A percentile compares a stretch with the other conserved stretches of the same genome.
These are phyloP conservation scores for Rhodotorula babjevae DNA, from an alignment of 768 basidiomycete species.

Conservation along the genomic window DNA sequence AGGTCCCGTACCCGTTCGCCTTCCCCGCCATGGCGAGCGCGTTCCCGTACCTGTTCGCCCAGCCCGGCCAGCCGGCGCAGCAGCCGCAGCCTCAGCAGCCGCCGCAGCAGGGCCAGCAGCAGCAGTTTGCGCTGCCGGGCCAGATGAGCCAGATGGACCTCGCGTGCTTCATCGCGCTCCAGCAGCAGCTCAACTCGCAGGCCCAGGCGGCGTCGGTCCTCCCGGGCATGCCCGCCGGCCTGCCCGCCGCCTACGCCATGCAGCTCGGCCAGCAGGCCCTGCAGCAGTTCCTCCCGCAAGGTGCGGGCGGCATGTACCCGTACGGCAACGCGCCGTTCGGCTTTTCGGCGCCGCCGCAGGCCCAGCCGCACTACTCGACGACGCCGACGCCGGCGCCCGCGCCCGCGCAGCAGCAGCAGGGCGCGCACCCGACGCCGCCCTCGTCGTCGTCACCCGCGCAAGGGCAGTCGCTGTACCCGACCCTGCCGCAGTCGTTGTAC, in stretches of 20 bases:
- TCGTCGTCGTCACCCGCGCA: conserved; percentile 3
- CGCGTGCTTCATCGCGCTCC: conserved; percentile 23
- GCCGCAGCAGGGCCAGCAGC: not conserved
- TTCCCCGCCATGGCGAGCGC: not conserved
- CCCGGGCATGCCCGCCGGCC: conserved; percentile 3
- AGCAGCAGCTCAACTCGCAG: conserved; percentile 33
- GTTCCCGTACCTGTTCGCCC: not conserved
- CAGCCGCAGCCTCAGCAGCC: not conserved
- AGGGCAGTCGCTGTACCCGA: conserved; percentile 23
- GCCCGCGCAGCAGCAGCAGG: not conserved
- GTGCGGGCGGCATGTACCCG: not conserved
- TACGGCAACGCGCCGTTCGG: conserved; percentile 1
- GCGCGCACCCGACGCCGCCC: conserved; percentile 1
- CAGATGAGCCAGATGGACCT: conserved; percentile 10
- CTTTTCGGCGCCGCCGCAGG: conserved; percentile 11
- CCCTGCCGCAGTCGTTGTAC: conserved; percentile 4
- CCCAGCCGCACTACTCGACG: conserved; percentile 2
- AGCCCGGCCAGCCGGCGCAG: not conserved
- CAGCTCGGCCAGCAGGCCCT: conserved; percentile 22
- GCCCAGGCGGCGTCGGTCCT: conserved; percentile 15
- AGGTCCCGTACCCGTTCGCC: not conserved
- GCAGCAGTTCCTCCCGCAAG: conserved; percentile 12
- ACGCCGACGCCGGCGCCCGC: not conserved
- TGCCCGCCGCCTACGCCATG: conserved; percentile 14
- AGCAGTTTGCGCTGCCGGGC: not conserved